Conservation (phyloP, 23 red algal species). For the Cyanidiococcus yangmingshanensis region DNA sequence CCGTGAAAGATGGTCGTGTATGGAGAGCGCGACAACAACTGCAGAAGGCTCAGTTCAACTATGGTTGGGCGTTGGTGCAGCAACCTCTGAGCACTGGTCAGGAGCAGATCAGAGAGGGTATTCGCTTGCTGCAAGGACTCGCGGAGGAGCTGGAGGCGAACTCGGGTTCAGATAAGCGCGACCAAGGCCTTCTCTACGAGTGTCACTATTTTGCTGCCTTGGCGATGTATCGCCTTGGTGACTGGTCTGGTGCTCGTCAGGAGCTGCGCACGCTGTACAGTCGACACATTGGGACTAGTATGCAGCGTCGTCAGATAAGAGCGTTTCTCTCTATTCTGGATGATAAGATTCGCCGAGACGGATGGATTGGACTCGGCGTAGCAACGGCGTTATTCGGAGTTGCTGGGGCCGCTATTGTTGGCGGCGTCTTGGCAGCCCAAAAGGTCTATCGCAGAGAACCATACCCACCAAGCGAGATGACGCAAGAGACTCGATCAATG, state of each 20-base stretch:
- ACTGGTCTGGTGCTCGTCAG: background rate
- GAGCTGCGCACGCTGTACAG: background rate
- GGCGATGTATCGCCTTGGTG: background rate
- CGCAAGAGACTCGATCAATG: no score
- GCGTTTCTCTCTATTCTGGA: background rate
- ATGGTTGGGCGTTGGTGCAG: slow-evolving; percentile 2
- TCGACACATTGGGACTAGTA: background rate
- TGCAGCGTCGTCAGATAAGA: background rate
- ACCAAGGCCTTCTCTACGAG: background rate
- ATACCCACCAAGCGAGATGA: no score
- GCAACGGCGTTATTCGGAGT: slow-evolving; percentile 4
- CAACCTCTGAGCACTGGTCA: background rate
- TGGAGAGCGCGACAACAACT: background rate
- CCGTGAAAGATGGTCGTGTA: background rate
- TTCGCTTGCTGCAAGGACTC: background rate
- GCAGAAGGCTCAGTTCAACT: background rate
- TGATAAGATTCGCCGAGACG: slow-evolving; percentile 2
- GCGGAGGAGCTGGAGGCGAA: background rate
- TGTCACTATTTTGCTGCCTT: background rate
- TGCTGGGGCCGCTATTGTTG: background rate
- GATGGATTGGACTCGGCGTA: slow-evolving; percentile 15
- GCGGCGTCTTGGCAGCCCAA: background rate
- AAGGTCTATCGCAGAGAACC: no score
- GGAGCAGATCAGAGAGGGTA: background rate
- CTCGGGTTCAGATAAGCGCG: background rate